phyloP scores from a whole-genome alignment of 371 early-diverging fungal genomes.

The Sporodiniella umbellata region DNA sequence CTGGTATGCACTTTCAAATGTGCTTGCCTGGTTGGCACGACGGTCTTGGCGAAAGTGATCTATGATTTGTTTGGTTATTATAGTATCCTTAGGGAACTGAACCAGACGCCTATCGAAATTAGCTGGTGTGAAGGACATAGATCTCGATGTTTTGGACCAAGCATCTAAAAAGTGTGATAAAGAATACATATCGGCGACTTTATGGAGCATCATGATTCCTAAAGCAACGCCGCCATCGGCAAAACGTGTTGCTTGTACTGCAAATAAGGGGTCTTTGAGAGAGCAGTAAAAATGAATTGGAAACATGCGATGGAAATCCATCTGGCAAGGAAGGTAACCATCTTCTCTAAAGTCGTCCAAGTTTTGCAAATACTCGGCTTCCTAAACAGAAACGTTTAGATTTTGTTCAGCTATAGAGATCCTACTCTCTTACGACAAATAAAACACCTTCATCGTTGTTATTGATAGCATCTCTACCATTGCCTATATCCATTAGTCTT shows the following conservation, averaged over 20 bases:
- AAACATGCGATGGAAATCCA: conserved; percentile 41
- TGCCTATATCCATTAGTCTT: conserved; percentile 30
- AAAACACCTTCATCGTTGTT: conserved; percentile 34
- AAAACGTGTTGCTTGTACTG: conserved; percentile 32
- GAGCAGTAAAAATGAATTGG: conserved; percentile 39
- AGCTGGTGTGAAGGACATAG: conserved; percentile 6
- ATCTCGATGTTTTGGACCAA: conserved; percentile 32
- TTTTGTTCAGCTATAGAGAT: no score
- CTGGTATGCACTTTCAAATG: neutral
- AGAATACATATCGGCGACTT: conserved; percentile 38
- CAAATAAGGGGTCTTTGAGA: conserved; percentile 29
- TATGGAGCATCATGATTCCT: conserved; percentile 38
- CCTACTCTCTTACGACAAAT: conserved; percentile 31
- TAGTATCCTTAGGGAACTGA: conserved; percentile 14
- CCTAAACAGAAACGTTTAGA: no score
- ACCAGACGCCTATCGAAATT: conserved; percentile 22
- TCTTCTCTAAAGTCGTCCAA: conserved; percentile 14
- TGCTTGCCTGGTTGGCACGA: neutral
- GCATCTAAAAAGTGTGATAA: conserved; percentile 32
- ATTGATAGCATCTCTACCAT: conserved; percentile 34
- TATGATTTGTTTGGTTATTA: conserved; percentile 26
- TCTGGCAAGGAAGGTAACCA: conserved; percentile 33
- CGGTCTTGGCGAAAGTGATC: conserved; percentile 34
- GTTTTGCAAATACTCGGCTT: conserved; percentile 26
- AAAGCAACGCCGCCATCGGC: conserved; percentile 38